Evolutionary conservation across 768 basidiomycete species (phyloP), one percentile per base, ranked within the genome.

Genomic region (Scleroderma bovista): DNA sequence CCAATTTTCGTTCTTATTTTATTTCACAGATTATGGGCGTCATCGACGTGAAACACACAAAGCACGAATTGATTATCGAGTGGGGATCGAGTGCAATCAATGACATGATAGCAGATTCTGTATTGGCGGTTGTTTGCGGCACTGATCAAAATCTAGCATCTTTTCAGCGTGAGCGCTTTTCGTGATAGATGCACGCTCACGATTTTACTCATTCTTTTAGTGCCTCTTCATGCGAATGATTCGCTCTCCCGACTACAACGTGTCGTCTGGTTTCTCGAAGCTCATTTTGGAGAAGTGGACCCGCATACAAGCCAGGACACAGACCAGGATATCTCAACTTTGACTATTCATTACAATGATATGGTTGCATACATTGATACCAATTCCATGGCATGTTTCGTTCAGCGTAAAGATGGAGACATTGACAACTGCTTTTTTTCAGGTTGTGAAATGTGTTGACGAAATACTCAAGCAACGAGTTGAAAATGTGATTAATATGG

Each of bases 61-160:
- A 87, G 56, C 81, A 86, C 48, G 86, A 93, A 58, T 68, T 93
- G 46, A 87, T 81, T 33, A 70, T 99, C 19, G 93, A 95, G 67
- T 99, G 95, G 95, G 84, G 85, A 38, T 93, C 93, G 0, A 87
- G 85, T 57, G 84, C 86, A 7, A 88, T 86, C 60, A 95, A 92
- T 57, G 95, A 99, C 64, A 97, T 97, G 93, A 87, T 99, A 47
- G 95, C 95, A 6, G 95, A 98, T 65, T 92, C 94, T 13, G 88
- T 91, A 0, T 62, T 97, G 41, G 91, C 91, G 0, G 72, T 98
- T 36, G 79, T 97, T 32, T 81, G 88, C 0, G 87, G 92, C 1
- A 89, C 96, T 45, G 94, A 96, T 67, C 82, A 79, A 57, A 93
- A 91, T 60, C 90, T 88, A n/a, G 93, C 93, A 2, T 94, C 94